A percentile compares a stretch with the other conserved stretches of the same genome.
phyloP scores from a whole-genome alignment of 345 rosid genomes.

The Luvunga scandens region DNA sequence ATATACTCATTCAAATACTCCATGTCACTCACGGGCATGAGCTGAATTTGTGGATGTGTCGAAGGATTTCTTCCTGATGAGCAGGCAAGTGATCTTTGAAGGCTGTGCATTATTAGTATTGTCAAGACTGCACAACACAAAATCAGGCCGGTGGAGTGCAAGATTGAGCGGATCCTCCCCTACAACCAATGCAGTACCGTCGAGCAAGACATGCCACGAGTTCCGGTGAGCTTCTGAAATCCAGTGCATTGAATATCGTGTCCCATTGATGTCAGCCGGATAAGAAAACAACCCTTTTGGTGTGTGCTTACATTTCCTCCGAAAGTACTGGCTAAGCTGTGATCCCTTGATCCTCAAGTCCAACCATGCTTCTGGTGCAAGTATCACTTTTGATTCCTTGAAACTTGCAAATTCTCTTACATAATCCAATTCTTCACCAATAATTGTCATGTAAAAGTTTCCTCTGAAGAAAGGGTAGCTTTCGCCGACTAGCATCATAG shows the following conservation, averaged over 20 bases:
- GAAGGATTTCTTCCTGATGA: conserved; percentile 64
- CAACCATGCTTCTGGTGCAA: conserved; percentile 66
- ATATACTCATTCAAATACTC: neutral
- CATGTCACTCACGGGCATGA: conserved; percentile 15
- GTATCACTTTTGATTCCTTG: conserved; percentile 63
- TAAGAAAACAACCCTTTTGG: conserved; percentile 64
- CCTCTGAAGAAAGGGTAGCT: conserved; percentile 74
- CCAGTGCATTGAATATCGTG: conserved; percentile 67
- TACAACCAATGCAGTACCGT: conserved; percentile 46
- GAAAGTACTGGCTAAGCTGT: conserved; percentile 70
- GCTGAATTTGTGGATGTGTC: conserved; percentile 36
- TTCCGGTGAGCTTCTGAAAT: conserved; percentile 70
- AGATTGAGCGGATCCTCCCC: conserved; percentile 51
- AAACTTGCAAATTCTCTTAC: conserved; percentile 55
- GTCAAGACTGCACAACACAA: conserved; percentile 52
- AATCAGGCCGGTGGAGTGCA: conserved; percentile 65
- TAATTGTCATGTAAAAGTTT: conserved; percentile 53
- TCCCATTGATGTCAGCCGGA: conserved; percentile 56
- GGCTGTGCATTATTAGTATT: conserved; percentile 37
- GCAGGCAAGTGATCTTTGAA: conserved; percentile 57
- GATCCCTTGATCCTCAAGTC: conserved; percentile 77
- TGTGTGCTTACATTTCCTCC: conserved; percentile 63
- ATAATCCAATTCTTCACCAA: conserved; percentile 44
- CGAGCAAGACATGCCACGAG: conserved; percentile 71
- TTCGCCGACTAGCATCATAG: conserved; percentile 71